phyloP scores from a whole-genome alignment of 371 early-diverging fungal genomes.

The Syncephalastrum contaminatum region DNA sequence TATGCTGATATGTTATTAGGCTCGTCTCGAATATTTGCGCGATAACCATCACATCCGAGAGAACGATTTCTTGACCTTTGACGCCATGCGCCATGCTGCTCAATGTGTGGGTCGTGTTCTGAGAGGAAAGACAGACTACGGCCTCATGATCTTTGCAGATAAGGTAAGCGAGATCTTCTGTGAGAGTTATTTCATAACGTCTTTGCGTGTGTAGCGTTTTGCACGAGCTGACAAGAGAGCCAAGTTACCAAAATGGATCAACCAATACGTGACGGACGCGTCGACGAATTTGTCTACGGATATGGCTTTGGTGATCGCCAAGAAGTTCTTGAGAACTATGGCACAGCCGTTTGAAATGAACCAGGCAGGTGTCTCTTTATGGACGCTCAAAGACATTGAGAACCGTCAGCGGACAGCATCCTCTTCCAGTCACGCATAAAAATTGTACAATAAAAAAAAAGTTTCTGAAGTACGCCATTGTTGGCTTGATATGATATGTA shows the following conservation, averaged over 20 bases:
- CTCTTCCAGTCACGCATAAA: too few species aligned
- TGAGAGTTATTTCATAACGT: too few species aligned
- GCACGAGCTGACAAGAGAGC: conserved; percentile 92
- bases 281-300: conserved; percentile 96
- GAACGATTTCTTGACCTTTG: conserved; percentile 99
- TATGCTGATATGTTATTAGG: conserved; percentile 43
- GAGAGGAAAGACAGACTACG: conserved; percentile 99
- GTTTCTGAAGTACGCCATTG: too few species aligned
- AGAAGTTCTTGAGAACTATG: conserved; percentile 95
- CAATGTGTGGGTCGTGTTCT: conserved; percentile 99
- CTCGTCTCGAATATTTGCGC: conserved; percentile 94
- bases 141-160: conserved; percentile 99
- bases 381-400: conserved; percentile 63
- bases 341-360: conserved; percentile 91
- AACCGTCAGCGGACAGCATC: conserved; percentile 35
- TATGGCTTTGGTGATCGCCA: conserved; percentile 94
- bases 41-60: conserved; percentile 94
- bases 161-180: conserved; percentile 51
- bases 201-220: conserved; percentile 68
- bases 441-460: too few species aligned
- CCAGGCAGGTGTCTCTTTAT: conserved; percentile 62
- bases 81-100: conserved; percentile 99
- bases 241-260: conserved; percentile 99
- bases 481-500: too few species aligned
- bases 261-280: conserved; percentile 87